These are phyloP conservation scores for Eucalyptus camaldulensis DNA, from an alignment of 345 rosid species.

Conservation along the genomic window DNA sequence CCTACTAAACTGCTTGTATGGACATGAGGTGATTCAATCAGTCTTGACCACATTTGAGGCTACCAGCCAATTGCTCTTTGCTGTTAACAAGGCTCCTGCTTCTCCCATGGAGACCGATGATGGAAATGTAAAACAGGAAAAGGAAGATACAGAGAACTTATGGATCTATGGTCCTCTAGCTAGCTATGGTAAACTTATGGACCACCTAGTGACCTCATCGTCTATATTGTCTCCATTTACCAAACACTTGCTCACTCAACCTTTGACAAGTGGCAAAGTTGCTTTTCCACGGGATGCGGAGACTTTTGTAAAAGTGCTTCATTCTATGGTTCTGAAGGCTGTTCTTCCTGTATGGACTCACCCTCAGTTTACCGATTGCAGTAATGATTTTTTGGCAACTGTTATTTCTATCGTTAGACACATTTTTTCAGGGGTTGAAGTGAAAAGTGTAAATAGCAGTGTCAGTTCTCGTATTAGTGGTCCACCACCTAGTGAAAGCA, in stretches of 20 bases:
- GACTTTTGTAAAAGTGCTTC: constrained; percentile 83
- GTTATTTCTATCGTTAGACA: constrained; percentile 77
- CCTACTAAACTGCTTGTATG: constrained; percentile 68
- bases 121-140: constrained; percentile 46
- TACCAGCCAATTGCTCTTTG: constrained; percentile 71
- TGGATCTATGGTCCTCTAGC: constrained; percentile 96
- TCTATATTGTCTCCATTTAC: constrained; percentile 79
- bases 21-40: constrained; percentile 67
- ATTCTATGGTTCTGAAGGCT: constrained; percentile 86
- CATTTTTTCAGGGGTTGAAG: constrained; percentile 88
- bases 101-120: constrained; percentile 96
- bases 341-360: constrained; percentile 90
- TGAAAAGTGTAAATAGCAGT: constrained; percentile 48
- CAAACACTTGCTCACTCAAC: constrained; percentile 73
- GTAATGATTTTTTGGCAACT: constrained; percentile 62
- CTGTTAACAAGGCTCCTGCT: constrained; percentile 53
- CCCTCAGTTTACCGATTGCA: constrained; percentile 75
- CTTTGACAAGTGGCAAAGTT: constrained; percentile 45
- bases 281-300: constrained; percentile 82
- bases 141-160: constrained; percentile 53
- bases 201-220: constrained; percentile 88
- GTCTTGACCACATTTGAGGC: constrained; percentile 95
- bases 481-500: constrained; percentile 83
- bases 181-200: constrained; percentile 89
- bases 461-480: constrained; percentile 54